Percentiles rank a stretch among this genome's conserved stretches.
phyloP scores from a whole-genome alignment of 148 eudicot genomes.

The Camellia japonica region DNA sequence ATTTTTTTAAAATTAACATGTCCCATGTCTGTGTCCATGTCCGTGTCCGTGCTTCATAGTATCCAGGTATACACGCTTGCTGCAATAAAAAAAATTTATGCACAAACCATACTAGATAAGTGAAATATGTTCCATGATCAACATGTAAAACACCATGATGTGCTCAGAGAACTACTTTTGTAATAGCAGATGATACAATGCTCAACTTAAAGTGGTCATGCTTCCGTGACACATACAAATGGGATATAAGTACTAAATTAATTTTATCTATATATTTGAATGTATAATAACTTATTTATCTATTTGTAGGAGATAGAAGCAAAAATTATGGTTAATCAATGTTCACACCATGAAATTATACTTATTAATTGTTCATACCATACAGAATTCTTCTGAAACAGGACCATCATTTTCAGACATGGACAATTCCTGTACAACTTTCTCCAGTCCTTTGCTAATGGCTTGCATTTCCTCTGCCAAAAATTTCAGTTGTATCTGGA shows the following conservation, averaged over 20 bases:
- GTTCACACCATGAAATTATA: neutral
- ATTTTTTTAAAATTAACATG: no score
- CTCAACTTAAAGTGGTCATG: neutral
- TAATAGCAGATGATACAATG: neutral
- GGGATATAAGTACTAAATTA: neutral
- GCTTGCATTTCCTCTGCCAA: constrained; percentile 96
- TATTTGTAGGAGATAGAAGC: neutral
- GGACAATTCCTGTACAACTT: constrained; percentile 67
- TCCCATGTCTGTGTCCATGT: no score
- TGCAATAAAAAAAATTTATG: neutral
- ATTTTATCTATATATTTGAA: neutral
- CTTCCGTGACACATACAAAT: neutral
- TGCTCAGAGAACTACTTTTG: neutral
- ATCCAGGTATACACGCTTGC: neutral
- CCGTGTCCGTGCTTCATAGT: no score
- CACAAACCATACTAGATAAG: neutral
- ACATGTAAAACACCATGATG: neutral
- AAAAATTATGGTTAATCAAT: constrained; percentile 4
- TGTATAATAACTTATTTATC: no score
- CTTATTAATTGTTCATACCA: constrained; percentile 32
- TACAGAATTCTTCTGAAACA: constrained; percentile 55
- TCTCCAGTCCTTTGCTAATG: constrained; percentile 85
- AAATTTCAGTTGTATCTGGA: constrained; percentile 72
- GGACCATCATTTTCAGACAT: constrained; percentile 74
- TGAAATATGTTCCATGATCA: neutral